Base-by-base conservation (phyloP, 2,329 filamentous ascomycete genomes). In the Beauveria brongniartii region DNA sequence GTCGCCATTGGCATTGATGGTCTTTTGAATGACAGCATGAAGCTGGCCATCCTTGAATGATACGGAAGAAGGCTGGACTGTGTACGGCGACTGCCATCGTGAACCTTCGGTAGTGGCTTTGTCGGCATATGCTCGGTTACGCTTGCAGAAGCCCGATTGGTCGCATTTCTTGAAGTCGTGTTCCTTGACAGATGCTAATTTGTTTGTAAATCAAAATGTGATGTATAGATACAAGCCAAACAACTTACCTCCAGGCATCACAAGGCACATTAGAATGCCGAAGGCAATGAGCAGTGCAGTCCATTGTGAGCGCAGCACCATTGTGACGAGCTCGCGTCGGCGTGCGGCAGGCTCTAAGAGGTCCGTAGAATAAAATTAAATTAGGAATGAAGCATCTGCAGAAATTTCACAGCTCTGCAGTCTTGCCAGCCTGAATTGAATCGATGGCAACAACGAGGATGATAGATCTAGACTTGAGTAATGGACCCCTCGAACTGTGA, bases 111-210 rank as follows among this genome's bases (percentile, higher is more conserved):
- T 77, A 51, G 83, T 76, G 64, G 87, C 91, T 65, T 83, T 79
- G 75, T 97, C 92, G 71, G 94, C 94, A 72, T 90, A 92, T 44
- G 85, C 89, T 72, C 94, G 87, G 77, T 97, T 97, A 66, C 94
- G 90, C 73, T 92, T 94, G 78, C 94, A 99, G 79, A 99, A 99
- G 69, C 94, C 94, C 5, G 93, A 94, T 73, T 99, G 93, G 67
- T 89, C 79, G 78, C 94, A 99, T 69, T 89, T 96, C 73, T 97
- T 99, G 82, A 97, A 99, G 74, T 96, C 92, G 69, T 96, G 87
- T 72, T 96, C 89, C 78, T 99, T 99, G 57, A 99, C 94, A 69
- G 84, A 81, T 65, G 84, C 92, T 96, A 67, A 12, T 0, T 14
- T 37, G 46, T 63, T 59, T 59, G 64, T 71, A 50, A 72, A 65